Evolutionary conservation across 352 stramenopile species (phyloP), one percentile per base, ranked within the genome.

Genomic region (Pythium dissimile): DNA sequence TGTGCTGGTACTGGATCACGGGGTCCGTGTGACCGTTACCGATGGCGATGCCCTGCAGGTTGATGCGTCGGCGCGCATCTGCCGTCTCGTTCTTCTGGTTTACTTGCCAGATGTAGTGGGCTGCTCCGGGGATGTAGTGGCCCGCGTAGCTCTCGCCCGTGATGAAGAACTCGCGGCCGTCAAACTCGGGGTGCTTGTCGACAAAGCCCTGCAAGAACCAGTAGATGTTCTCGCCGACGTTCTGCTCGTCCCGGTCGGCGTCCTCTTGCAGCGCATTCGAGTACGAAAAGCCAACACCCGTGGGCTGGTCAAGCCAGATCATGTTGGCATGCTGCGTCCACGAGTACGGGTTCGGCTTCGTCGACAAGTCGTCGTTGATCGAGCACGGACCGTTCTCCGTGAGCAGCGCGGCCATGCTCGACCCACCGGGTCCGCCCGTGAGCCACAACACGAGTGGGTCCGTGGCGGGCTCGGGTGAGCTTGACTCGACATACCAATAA

Each of bases 11-110:
- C 66, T 92, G 65, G 2, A 75, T 61, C 16, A 56, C 57, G n/a
- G 83, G 73, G 54, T 92, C 67, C 1, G 80, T 90, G 34, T 88
- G 55, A 9, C 82, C 84, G 51, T 94, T 94, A 41, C 84, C 84
- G 35, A 94, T 75, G 3, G 77, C 73, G 47, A 94, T 74, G 16
- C 81, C 81, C 15, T 71, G 54, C 27, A 94, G 56, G 23, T 83
- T 73, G 60, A 88, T 76, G 50, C 66, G 43, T 18, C 60, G 69
- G 35, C 16, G 35, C 3, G 42, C 43, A 5, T 42, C 1, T 20
- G 39, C 47, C 5, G 34, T 38, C 5, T 61, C 47, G 7, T 39
- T 23, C 30, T 81, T 74, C 44, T 83, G 72, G 43, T 77, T 65
- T 45, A 71, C 37, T 23, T 67, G 23, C 62, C 38, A 69, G n/a